phyloP scores from a whole-genome alignment of 2,329 filamentous ascomycete species.

The Talaromyces sp. region DNA sequence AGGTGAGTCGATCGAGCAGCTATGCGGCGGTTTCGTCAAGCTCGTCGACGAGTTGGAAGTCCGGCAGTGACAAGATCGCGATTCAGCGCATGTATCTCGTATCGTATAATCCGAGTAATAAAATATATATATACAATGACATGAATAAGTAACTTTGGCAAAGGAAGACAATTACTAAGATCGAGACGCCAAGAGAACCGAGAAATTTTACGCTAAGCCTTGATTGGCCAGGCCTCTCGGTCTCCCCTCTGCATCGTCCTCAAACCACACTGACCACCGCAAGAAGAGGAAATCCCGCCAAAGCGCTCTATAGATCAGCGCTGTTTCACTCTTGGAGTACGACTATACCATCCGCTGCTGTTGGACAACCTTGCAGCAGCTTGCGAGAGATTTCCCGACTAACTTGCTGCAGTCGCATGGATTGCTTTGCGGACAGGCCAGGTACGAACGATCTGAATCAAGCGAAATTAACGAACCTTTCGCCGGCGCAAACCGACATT shows the following conservation, averaged over 20 bases:
- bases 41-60: background rate
- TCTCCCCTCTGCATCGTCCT: constrained; percentile 25
- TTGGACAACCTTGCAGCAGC: background rate
- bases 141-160: background rate
- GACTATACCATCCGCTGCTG: background rate
- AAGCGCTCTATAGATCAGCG: constrained; percentile 23
- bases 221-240: constrained; percentile 26
- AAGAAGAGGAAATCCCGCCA: constrained; percentile 20
- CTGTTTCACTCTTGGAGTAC: constrained; percentile 17
- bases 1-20: constrained; percentile 3
- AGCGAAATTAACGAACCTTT: constrained; percentile 1
- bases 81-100: background rate
- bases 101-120: background rate
- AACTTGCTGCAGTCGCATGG: background rate
- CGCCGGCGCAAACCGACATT: background rate
- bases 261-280: constrained; percentile 14
- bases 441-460: constrained; percentile 11
- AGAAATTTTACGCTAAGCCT: constrained; percentile 24
- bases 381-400: background rate
- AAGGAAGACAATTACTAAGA: constrained; percentile 4
- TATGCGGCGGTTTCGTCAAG: constrained; percentile 7
- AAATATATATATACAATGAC: background rate
- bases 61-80: background rate
- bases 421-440: constrained; percentile 10
- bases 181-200: constrained; percentile 24